Evolutionary conservation across 2,329 filamentous ascomycete species (phyloP), one percentile per base, ranked within the genome.

Genomic region (Neofusicoccum sp.): DNA sequence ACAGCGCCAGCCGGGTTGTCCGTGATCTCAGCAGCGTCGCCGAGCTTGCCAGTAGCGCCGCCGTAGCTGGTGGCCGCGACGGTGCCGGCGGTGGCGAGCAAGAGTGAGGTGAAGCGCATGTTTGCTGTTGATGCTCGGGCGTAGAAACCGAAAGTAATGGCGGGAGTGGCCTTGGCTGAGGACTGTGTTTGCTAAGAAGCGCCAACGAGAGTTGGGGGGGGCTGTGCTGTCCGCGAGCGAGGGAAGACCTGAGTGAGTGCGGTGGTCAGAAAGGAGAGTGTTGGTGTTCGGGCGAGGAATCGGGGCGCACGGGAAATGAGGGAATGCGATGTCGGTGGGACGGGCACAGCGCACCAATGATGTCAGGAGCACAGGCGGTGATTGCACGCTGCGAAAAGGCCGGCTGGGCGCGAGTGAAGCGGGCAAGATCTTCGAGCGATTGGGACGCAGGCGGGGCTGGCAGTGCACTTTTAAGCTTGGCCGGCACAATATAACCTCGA

Each of bases 1-100:
- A 67, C 68, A 9, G 74, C 76, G 50, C 78, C 78, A 9, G 66
- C 60, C 7, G 78, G 78, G 66, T 80, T 80, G 69, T 67, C 68
- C 45, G 64, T 67, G 36, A 76, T 69, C 28, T 70, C 67, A 9
- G 74, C 73, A 60, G 79, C 79, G 48, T 70, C 64, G 36, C 68
- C 66, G 29, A 67, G 64, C 58, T 68, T 58, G 34, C 68, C 64
- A 8, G 72, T 69, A 4, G 67, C 66, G 29, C 29, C 56, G 36
- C 36, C 49, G 65, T 75, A 70, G 22, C 22, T 22, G 49, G 73
- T 73, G 65, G 56, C 66, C 64, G 70, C 72, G 52, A 68, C 54
- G 29, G 59, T 11, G 58, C 49, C 29, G 36, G 52, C 63, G 44
- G 44, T 67, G 31, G 73, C 72, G 61, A 75, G 62, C 56, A 75